Evolutionary conservation across 2,329 filamentous ascomycete genomes (phyloP).

Genomic region (Colletotrichum cuscutae): DNA sequence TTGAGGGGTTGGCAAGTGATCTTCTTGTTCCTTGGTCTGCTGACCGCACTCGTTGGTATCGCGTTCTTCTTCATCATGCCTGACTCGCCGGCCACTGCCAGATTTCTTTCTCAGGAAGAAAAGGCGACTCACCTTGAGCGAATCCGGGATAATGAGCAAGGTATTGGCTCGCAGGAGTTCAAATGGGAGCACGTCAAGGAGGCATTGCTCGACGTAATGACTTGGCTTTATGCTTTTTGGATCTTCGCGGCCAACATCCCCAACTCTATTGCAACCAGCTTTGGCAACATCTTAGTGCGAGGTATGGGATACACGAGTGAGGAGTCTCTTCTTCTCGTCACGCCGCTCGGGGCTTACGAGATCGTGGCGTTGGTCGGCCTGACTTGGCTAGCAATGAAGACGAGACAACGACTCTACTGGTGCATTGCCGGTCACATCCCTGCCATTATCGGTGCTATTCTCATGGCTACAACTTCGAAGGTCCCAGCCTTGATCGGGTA

Average conservation of each 20-base stretch:
- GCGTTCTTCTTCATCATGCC: constrained; percentile 61
- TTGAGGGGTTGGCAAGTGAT: constrained; percentile 75
- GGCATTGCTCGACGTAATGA: constrained; percentile 40
- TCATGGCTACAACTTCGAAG: constrained; percentile 44
- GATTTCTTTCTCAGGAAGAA: constrained; percentile 66
- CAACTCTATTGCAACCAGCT: constrained; percentile 47
- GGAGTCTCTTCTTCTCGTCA: constrained; percentile 72
- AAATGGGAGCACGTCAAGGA: constrained; percentile 68
- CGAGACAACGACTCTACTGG: constrained; percentile 49
- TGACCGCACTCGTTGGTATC: constrained; percentile 59
- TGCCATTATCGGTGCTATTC: constrained; percentile 46
- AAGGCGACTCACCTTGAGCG: constrained; percentile 51
- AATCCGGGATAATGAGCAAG: constrained; percentile 72
- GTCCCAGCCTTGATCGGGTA: constrained; percentile 71
- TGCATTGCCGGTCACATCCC: constrained; percentile 38
- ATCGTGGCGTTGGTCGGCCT: constrained; percentile 62
- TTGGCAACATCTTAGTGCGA: constrained; percentile 54
- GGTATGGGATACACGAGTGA: constrained; percentile 72
- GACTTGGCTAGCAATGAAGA: constrained; percentile 36
- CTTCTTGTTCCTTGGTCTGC: constrained; percentile 63
- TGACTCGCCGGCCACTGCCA: constrained; percentile 51
- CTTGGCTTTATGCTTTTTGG: constrained; percentile 41
- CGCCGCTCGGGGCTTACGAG: constrained; percentile 73
- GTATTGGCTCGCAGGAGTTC: constrained; percentile 76
- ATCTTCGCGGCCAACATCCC: constrained; percentile 42